Percentiles rank a stretch among this genome's conserved stretches.
These are phyloP conservation scores for Cladosporium austrohemisphaericum DNA, from an alignment of 2,329 filamentous ascomycete genomes.

Conservation along the genomic window DNA sequence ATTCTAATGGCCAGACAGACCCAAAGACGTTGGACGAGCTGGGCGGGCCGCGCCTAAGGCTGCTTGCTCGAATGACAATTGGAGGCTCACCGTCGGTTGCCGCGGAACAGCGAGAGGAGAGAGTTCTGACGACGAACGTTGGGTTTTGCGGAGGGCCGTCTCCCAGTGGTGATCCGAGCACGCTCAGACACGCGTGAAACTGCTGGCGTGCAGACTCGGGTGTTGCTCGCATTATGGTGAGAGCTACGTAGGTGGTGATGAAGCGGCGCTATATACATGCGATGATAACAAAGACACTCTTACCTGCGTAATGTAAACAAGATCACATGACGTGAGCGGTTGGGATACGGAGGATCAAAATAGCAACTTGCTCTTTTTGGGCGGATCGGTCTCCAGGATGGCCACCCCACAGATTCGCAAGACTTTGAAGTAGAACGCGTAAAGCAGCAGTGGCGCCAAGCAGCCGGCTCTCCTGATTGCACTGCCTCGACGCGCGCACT, in stretches of 20 bases:
- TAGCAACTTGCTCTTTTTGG: neutral
- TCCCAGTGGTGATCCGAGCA: neutral
- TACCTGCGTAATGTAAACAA: no score
- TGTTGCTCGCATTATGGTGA: no score
- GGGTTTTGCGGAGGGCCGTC: constrained; percentile 4
- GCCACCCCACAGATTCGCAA: constrained; percentile 3
- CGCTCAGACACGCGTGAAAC: neutral
- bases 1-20: no score
- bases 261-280: no score
- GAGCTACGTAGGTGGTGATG: no score
- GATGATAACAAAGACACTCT: no score
- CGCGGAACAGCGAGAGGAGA: constrained; percentile 1
- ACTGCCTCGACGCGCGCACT: constrained; percentile 1
- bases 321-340: constrained; percentile 2
- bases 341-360: no score
- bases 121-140: constrained; percentile 4
- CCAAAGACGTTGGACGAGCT: no score
- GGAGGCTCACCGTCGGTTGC: neutral
- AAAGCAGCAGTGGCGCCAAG: neutral
- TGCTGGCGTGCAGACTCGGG: constrained; percentile 1
- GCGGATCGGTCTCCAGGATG: constrained; percentile 6
- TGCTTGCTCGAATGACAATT: no score
- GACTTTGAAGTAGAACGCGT: constrained; percentile 5
- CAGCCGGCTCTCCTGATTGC: constrained; percentile 1
- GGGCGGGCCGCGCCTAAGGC: no score